Conservation (phyloP, 495 filamentous ascomycete genomes). For the Hypomontagnella submonticulosa region DNA sequence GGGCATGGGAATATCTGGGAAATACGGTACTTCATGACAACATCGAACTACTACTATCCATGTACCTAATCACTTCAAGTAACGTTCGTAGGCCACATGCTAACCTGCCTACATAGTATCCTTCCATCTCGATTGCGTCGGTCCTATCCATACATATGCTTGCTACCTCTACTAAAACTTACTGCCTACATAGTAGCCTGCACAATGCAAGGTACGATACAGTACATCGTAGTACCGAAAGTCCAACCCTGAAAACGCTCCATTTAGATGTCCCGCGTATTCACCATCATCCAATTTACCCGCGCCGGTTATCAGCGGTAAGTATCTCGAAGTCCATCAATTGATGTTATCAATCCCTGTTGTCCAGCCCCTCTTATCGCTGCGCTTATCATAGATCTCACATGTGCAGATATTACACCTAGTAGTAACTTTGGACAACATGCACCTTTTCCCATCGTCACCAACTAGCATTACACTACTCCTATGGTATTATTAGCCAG, state of each 20-base stretch:
- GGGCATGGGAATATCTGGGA: conserved; percentile 12
- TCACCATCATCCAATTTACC: conserved; percentile 17
- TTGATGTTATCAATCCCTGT: conserved; percentile 6
- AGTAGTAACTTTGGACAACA: background rate
- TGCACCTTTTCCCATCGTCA: background rate
- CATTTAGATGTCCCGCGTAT: no score
- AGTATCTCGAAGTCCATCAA: no score
- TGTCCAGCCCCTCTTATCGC: conserved; percentile 1
- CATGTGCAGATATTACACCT: conserved; percentile 1
- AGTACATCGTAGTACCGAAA: conserved; percentile 11
- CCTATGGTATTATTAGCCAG: conserved; percentile 22
- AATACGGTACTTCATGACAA: conserved; percentile 1
- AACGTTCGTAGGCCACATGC: no score
- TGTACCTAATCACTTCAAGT: background rate
- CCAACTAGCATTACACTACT: background rate
- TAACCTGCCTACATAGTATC: background rate
- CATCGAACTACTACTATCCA: background rate
- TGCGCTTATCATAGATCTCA: background rate
- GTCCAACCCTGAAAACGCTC: background rate
- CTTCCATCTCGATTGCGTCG: conserved; percentile 16
- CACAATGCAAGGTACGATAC: conserved; percentile 45
- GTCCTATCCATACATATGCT: conserved; percentile 6
- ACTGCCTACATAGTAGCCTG: conserved; percentile 26
- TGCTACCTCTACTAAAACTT: conserved; percentile 17
- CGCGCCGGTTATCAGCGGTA: conserved; percentile 35